Evolutionary conservation across 306 rosid species (phyloP).

Genomic region (Oemleria cerasiformis): DNA sequence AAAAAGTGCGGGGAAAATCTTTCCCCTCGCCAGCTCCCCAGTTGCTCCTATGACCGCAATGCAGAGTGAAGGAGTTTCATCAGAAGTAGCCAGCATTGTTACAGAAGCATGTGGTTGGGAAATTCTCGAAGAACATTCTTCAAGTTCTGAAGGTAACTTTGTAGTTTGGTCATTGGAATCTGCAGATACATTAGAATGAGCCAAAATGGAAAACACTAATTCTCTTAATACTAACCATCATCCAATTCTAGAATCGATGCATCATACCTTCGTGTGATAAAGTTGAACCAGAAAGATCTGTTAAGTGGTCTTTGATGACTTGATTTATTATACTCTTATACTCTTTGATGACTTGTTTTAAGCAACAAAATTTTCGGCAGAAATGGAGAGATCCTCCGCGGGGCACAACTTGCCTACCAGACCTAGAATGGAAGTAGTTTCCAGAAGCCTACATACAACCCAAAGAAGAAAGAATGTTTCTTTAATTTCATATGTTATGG

Average conservation of each 20-base stretch:
- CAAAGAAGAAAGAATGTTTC: constrained; percentile 4
- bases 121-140: constrained; percentile 27
- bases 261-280: constrained; percentile 38
- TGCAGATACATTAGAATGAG: background rate
- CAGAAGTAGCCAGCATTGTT: constrained; percentile 33
- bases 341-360: constrained; percentile 50
- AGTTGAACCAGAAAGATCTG: constrained; percentile 25
- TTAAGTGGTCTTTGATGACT: constrained; percentile 34
- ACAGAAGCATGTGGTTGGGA: constrained; percentile 22
- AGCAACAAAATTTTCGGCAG: constrained; percentile 52
- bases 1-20: constrained; percentile 88
- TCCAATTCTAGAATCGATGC: constrained; percentile 21
- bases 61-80: constrained; percentile 53
- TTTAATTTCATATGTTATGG: background rate
- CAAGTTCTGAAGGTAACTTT: constrained; percentile 16
- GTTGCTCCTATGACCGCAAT: constrained; percentile 92
- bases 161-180: constrained; percentile 22
- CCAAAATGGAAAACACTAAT: background rate
- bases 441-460: constrained; percentile 40
- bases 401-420: constrained; percentile 26
- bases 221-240: constrained; percentile 34
- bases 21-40: constrained; percentile 83
- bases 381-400: constrained; percentile 44
- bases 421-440: constrained; percentile 19
- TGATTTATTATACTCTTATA: constrained; percentile 35